A percentile compares a stretch with the other conserved stretches of the same genome.
Evolutionary conservation across 1,284 basidiomycete species (phyloP).

Genomic region (Puccinia coronata): DNA sequence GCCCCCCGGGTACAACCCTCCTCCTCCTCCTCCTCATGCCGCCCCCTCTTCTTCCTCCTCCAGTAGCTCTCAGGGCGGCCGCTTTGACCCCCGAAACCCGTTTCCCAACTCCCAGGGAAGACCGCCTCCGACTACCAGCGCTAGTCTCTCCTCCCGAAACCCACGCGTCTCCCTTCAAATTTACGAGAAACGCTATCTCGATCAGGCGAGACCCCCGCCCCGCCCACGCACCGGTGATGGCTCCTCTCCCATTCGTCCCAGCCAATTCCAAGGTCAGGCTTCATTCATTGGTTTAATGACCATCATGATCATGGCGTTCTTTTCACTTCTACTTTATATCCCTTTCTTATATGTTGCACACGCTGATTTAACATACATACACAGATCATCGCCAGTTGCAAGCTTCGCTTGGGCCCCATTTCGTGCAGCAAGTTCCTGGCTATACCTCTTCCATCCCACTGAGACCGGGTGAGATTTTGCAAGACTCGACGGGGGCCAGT

Average conservation of each 20-base stretch:
- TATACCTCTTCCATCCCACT: slow-evolving; percentile 22
- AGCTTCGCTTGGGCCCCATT: slow-evolving; percentile 28
- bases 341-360: not conserved
- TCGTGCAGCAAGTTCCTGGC: slow-evolving; percentile 27
- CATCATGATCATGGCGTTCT: not conserved
- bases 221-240: slow-evolving; percentile 35
- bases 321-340: not conserved
- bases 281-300: not conserved
- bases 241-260: slow-evolving; percentile 8
- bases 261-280: slow-evolving; percentile 25
- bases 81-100: slow-evolving; percentile 17
- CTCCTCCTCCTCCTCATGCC: too few species aligned
- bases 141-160: slow-evolving; percentile 6
- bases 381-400: slow-evolving; percentile 22
- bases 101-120: not conserved
- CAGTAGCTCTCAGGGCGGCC: slow-evolving; percentile 3
- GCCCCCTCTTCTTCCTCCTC: not conserved
- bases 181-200: slow-evolving; percentile 35
- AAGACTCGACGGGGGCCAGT: slow-evolving; percentile 3
- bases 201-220: slow-evolving; percentile 25
- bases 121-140: slow-evolving; percentile 14
- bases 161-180: slow-evolving; percentile 23
- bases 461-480: slow-evolving; percentile 43
- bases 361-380: not conserved
- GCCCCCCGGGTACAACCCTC: slow-evolving; percentile 14